Base-by-base conservation (phyloP, 2,329 filamentous ascomycete species). In the Fonsecaea multimorphosa region DNA sequence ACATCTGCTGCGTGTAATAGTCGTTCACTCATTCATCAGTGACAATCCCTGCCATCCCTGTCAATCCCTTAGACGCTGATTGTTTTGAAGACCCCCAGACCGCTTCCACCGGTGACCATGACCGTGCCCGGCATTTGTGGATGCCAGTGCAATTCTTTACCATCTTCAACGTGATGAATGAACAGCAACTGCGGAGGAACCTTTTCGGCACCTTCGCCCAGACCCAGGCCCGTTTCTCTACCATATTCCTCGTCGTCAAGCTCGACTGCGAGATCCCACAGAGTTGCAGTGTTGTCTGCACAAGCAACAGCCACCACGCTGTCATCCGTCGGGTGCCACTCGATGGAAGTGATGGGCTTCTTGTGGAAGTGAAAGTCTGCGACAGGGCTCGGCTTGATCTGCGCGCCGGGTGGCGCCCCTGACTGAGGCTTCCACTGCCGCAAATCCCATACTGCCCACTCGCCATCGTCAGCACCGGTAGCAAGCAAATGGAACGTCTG, bases 311-410 rank as follows among this genome's bases (percentile, higher is more conserved):
- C 91, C 16, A 99, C 88, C 74, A 98, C 96, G 76, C 91, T 96
- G 83, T 99, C 94, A 75, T 99, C 95, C 0, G 92, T 94, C 1
- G 95, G 94, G 78, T 98, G 94, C 94, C 95, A 99, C 81, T 98
- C 93, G 44, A 99, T 86, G 72, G 90, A 92, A 6, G 95, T 99
- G 73, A 99, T 92, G 73, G 97, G 95, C 79, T 97, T 92, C 79
- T 92, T 94, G 84, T 99, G 93, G 83, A 97, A 98, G 74, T 88
- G 85, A 81, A 98, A 99, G 73, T 90, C 91, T 2, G 95, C 95
- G n/a, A 98, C 91, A 0, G 95, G 91, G 55, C 89, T 89, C 5
- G 91, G 89, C 80, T 84, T 86, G 72, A 78, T 74, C 55, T 77
- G 81, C 71, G 55, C 76, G 73, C 62, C 81, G 74, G 60, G 78